Conservation (phyloP, 495 filamentous ascomycete species). For the Annulohypoxylon maeteangense region DNA sequence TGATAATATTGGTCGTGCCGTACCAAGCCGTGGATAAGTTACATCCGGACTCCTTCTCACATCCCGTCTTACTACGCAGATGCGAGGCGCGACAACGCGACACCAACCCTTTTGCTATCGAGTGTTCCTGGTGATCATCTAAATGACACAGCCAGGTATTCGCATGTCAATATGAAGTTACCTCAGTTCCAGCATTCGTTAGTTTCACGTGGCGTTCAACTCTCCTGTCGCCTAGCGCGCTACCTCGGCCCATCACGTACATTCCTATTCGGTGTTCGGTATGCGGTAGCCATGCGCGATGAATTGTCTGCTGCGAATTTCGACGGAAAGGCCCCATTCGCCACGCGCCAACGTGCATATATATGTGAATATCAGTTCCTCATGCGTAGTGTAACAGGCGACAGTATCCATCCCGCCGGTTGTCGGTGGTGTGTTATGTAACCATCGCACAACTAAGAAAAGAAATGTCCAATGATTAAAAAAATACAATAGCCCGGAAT, state of each 20-base stretch:
- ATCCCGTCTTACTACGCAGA: slow-evolving; percentile 7
- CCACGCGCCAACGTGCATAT: not conserved
- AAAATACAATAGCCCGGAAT: too few relatives aligned
- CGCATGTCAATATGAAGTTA: not conserved
- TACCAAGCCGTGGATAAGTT: not conserved
- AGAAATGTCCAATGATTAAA: not conserved
- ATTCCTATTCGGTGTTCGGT: slow-evolving; percentile 1
- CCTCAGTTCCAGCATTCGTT: not conserved
- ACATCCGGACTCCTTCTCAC: not conserved
- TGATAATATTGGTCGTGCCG: not conserved
- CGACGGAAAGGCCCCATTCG: not conserved
- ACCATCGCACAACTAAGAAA: not conserved
- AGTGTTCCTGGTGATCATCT: not conserved
- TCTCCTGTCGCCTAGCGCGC: not conserved
- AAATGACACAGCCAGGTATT: not conserved
- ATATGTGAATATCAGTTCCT: not conserved
- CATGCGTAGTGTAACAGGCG: not conserved
- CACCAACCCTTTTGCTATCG: not conserved
- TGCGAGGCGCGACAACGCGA: not conserved
- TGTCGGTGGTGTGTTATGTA: not conserved
- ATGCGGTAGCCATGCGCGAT: not conserved
- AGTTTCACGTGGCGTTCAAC: not conserved
- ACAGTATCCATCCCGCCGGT: not conserved
- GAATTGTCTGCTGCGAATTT: not conserved
- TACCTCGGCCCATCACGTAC: not conserved